These are phyloP conservation scores for Ogataea sp. DNA, from an alignment of 805 yeast species.

Conservation along the genomic window DNA sequence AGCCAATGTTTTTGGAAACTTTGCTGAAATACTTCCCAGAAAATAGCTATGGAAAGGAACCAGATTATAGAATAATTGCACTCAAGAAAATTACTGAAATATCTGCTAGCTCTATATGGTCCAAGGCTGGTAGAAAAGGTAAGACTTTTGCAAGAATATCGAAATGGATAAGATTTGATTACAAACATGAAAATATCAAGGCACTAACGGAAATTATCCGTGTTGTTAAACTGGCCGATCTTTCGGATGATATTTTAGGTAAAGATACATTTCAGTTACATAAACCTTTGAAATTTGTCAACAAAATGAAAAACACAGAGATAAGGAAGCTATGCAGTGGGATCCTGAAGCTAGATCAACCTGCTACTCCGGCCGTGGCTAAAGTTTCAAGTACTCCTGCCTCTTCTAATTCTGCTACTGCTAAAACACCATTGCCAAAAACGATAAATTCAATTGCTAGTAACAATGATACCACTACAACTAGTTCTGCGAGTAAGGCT, in stretches of 20 bases:
- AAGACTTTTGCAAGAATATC: constrained; percentile 6
- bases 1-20: neutral
- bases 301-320: neutral
- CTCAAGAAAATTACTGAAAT: neutral
- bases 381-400: no score
- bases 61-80: constrained; percentile 8
- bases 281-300: neutral
- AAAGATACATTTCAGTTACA: neutral
- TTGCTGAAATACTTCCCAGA: constrained; percentile 6
- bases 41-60: constrained; percentile 2
- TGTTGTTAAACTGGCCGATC: neutral
- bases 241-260: neutral
- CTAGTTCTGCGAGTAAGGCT: no score
- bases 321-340: neutral
- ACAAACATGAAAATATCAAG: constrained; percentile 3
- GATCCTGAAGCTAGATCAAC: no score
- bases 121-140: neutral
- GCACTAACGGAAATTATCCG: constrained; percentile 1
- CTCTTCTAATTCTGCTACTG: neutral
- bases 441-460: no score
- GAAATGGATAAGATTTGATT: constrained; percentile 8
- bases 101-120: constrained; percentile 4
- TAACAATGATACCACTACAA: no score
- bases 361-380: no score
- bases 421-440: no score